Percentiles rank a stretch among this genome's conserved stretches.
Evolutionary conservation across 352 stramenopile species (phyloP).

Genomic region (Plasmopara viticola): DNA sequence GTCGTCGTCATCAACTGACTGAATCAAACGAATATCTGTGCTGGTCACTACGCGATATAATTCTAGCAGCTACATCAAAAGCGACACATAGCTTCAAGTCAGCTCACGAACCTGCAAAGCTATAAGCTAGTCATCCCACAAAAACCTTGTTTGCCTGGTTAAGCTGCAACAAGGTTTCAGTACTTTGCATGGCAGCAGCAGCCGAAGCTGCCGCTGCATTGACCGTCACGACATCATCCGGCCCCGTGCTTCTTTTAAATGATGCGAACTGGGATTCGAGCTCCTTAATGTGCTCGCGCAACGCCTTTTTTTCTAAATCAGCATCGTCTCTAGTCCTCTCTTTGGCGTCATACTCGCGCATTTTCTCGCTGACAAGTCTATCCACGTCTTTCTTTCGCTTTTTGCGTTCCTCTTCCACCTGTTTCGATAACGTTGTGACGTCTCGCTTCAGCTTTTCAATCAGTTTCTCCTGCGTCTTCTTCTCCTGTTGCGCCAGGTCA

Average conservation of each 20-base stretch:
- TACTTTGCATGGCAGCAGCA: constrained; percentile 31
- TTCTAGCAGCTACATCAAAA: constrained; percentile 48
- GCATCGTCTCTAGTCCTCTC: constrained; percentile 24
- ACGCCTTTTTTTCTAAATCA: constrained; percentile 31
- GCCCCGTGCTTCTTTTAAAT: constrained; percentile 37
- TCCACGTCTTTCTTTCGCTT: constrained; percentile 39
- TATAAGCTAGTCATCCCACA: neutral
- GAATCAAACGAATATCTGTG: constrained; percentile 70
- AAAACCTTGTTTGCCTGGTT: constrained; percentile 67
- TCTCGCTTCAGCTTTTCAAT: constrained; percentile 67
- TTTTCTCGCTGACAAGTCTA: constrained; percentile 40
- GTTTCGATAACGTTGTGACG: constrained; percentile 46
- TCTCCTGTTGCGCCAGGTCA: constrained; percentile 51
- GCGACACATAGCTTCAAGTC: neutral
- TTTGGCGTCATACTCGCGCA: constrained; percentile 31
- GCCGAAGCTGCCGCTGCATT: constrained; percentile 26
- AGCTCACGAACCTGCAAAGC: neutral
- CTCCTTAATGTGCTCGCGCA: constrained; percentile 42
- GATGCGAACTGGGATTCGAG: constrained; percentile 49
- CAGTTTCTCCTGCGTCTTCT: constrained; percentile 66
- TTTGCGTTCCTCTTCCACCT: constrained; percentile 43
- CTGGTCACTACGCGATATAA: constrained; percentile 74
- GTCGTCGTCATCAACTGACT: constrained; percentile 48
- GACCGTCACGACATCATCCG: constrained; percentile 32
- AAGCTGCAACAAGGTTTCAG: constrained; percentile 45